Evolutionary conservation across 208 protist species (phyloP).

Genomic region (Phytomonas francai): DNA sequence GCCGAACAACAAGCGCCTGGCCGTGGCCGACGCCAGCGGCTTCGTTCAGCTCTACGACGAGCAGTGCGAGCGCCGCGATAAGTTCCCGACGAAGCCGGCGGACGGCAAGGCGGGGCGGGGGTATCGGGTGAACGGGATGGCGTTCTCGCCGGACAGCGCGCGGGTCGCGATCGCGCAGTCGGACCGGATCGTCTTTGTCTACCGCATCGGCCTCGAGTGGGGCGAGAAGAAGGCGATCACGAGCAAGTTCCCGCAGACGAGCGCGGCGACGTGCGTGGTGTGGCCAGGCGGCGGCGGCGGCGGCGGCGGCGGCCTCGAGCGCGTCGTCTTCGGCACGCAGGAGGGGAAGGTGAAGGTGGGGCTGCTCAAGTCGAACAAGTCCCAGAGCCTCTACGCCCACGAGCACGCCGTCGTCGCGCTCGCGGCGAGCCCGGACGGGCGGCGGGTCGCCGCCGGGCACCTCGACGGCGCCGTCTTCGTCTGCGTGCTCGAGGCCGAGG

Average conservation of each 20-base stretch:
- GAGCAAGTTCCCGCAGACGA: constrained; percentile 93
- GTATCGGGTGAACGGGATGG: constrained; percentile 88
- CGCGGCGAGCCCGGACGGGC: constrained; percentile 58
- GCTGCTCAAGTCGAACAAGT: constrained; percentile 91
- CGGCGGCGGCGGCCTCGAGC: no score
- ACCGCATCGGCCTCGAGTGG: constrained; percentile 95
- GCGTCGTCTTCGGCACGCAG: constrained; percentile 91
- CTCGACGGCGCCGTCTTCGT: constrained; percentile 87
- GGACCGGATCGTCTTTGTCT: constrained; percentile 95
- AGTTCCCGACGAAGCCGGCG: constrained; percentile 91
- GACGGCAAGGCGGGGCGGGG: constrained; percentile 80
- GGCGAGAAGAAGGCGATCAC: constrained; percentile 96
- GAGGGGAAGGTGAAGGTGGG: constrained; percentile 94
- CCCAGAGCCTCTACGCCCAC: constrained; percentile 88
- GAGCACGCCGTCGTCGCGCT: constrained; percentile 89
- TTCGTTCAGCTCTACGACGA: constrained; percentile 95
- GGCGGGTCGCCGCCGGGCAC: constrained; percentile 88
- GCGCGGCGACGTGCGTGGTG: constrained; percentile 85
- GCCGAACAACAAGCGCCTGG: constrained; percentile 91
- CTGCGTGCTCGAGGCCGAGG: constrained; percentile 87
- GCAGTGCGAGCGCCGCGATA: constrained; percentile 90
- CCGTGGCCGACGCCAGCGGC: constrained; percentile 81
- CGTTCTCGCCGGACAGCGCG: constrained; percentile 94
- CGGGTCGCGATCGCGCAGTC: constrained; percentile 94
- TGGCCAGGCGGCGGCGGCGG: constrained; percentile 94